A percentile compares a stretch with the other conserved stretches of the same genome.
Evolutionary conservation across 2,329 filamentous ascomycete genomes (phyloP).

Genomic region (Lachnellula suecica): DNA sequence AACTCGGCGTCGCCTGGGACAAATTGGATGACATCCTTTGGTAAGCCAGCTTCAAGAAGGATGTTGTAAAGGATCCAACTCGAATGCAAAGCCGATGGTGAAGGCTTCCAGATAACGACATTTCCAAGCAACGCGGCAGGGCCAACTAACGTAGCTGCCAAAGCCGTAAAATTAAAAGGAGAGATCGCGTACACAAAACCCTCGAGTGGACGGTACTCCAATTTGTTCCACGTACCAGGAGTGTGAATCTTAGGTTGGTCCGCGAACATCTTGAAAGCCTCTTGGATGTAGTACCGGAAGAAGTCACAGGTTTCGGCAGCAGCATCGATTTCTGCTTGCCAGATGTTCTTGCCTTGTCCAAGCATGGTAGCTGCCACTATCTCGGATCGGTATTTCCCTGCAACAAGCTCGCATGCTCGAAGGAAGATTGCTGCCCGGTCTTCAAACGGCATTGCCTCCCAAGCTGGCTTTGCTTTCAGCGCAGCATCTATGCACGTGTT

Average conservation of each 20-base stretch:
- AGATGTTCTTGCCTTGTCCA: constrained; percentile 61
- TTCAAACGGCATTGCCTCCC: not conserved
- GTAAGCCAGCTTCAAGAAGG: constrained; percentile 85
- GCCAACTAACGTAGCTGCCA: constrained; percentile 81
- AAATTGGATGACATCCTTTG: constrained; percentile 88
- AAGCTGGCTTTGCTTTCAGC: not conserved
- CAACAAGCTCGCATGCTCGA: not conserved
- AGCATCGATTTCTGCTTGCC: not conserved
- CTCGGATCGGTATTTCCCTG: not conserved
- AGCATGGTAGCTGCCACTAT: constrained; percentile 49
- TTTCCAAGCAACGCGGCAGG: constrained; percentile 89
- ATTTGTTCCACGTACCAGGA: constrained; percentile 84
- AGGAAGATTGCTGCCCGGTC: not conserved
- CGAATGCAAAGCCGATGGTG: constrained; percentile 81
- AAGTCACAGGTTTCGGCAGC: not conserved
- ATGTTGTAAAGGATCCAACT: constrained; percentile 92
- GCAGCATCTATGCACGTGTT: constrained; percentile 29
- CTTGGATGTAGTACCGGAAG: constrained; percentile 45
- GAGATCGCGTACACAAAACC: constrained; percentile 94
- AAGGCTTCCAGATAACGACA: constrained; percentile 97
- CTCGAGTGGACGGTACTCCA: constrained; percentile 87
- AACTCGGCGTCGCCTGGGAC: constrained; percentile 84
- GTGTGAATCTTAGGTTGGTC: constrained; percentile 43
- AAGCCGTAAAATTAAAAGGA: constrained; percentile 97
- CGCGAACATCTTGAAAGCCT: not conserved